Conservation (phyloP, 2,329 filamentous ascomycete genomes). For the Rhynchosporium graminicola region DNA sequence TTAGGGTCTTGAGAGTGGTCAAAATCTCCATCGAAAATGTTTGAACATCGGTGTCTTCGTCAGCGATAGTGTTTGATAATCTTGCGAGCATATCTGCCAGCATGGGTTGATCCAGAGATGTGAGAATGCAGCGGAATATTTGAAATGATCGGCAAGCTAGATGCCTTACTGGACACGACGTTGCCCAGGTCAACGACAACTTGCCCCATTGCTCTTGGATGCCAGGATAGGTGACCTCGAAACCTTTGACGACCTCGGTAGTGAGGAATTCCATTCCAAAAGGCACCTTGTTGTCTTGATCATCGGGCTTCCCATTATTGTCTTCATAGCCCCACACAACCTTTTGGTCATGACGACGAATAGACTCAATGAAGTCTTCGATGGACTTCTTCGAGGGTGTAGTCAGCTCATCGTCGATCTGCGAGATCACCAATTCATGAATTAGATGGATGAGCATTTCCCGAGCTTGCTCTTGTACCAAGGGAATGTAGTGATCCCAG, state of each 20-base stretch:
- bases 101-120: conserved; percentile 88
- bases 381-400: conserved; percentile 68
- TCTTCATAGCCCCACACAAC: conserved; percentile 96
- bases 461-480: conserved; percentile 93
- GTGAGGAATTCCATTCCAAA: conserved; percentile 85
- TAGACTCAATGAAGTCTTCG: conserved; percentile 83
- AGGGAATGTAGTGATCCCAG: conserved; percentile 95
- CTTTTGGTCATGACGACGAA: conserved; percentile 78
- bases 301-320: conserved; percentile 75
- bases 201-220: conserved; percentile 92
- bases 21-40: conserved; percentile 98
- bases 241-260: conserved; percentile 78
- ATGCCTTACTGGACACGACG: conserved; percentile 92
- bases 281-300: conserved; percentile 78
- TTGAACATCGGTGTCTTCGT: conserved; percentile 91
- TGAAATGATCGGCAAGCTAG: conserved; percentile 96
- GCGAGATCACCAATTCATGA: conserved; percentile 85
- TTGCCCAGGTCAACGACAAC: conserved; percentile 90
- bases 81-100: conserved; percentile 94
- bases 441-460: conserved; percentile 98
- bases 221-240: conserved; percentile 79
- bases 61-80: conserved; percentile 94
- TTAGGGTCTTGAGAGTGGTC: conserved; percentile 89
- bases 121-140: conserved; percentile 91
- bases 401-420: conserved; percentile 69